Percentiles rank a stretch among this genome's conserved stretches.
Conservation (phyloP, 305 asterid species). For the Coffea humblotiana region DNA sequence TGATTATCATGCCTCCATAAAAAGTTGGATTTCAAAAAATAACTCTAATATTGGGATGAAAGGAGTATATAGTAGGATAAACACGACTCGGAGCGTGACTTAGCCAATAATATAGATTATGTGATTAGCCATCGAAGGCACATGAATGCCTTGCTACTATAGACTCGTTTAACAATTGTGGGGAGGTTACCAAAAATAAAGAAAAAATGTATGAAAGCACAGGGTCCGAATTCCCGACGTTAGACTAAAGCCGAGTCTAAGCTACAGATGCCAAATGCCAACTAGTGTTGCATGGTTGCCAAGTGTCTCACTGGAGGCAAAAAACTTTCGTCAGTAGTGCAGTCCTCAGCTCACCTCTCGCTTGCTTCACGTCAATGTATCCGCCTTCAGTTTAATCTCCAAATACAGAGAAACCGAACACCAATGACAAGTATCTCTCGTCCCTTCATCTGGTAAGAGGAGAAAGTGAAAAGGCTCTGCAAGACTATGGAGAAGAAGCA, state of each 20-base stretch:
- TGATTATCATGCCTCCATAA: too few species aligned
- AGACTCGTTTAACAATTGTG: too few species aligned
- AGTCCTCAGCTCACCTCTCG: conserved; percentile 25
- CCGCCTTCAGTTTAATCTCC: neutral
- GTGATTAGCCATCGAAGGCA: too few species aligned
- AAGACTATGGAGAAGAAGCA: conserved; percentile 54
- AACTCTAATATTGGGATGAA: too few species aligned
- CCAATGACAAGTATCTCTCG: neutral
- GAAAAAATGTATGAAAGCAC: too few species aligned
- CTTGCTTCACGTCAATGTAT: neutral
- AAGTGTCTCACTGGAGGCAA: conserved; percentile 27
- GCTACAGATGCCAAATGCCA: neutral
- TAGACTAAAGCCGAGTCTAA: neutral
- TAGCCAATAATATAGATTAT: too few species aligned
- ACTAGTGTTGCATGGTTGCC: conserved; percentile 43
- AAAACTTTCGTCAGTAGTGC: conserved; percentile 9
- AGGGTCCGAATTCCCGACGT: too few species aligned
- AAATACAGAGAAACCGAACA: neutral
- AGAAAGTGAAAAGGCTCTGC: neutral
- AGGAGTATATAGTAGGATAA: too few species aligned
- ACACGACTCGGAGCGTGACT: too few species aligned
- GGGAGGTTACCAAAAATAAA: too few species aligned
- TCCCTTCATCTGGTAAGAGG: neutral
- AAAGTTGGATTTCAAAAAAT: too few species aligned
- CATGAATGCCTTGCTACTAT: too few species aligned